phyloP scores from a whole-genome alignment of 1,284 basidiomycete genomes.

The Pseudomicrostroma phylloplanum region DNA sequence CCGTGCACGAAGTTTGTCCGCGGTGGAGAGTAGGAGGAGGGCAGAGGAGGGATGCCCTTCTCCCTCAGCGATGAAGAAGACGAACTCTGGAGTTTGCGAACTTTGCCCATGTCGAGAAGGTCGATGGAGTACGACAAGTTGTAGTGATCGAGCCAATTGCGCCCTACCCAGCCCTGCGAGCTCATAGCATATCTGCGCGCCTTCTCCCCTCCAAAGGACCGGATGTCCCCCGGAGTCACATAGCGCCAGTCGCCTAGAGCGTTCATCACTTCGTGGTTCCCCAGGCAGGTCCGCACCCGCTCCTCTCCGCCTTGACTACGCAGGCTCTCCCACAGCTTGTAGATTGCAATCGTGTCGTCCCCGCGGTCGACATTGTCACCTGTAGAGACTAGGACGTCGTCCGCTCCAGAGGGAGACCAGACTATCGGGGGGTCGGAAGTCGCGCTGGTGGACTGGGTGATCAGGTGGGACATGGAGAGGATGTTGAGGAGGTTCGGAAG shows the following conservation, averaged over 20 bases:
- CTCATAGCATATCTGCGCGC: constrained; percentile 33
- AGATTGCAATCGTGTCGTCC: constrained; percentile 45
- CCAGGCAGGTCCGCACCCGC: constrained; percentile 33
- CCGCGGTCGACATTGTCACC: constrained; percentile 49
- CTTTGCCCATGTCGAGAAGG: constrained; percentile 17
- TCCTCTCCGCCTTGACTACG: constrained; percentile 22
- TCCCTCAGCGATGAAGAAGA: not conserved
- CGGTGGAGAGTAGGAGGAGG: constrained; percentile 12
- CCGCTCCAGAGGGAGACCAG: no score
- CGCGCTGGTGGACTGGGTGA: no score
- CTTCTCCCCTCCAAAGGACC: constrained; percentile 38
- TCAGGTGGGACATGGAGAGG: no score
- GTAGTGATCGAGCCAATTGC: constrained; percentile 36
- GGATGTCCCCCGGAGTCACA: constrained; percentile 51
- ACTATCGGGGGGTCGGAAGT: no score
- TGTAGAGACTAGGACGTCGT: constrained; percentile 35
- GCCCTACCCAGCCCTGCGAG: constrained; percentile 52
- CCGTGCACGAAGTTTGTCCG: constrained; percentile 41
- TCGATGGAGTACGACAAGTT: constrained; percentile 30
- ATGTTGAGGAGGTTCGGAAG: no score
- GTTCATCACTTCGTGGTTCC: constrained; percentile 44
- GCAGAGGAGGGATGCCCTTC: not conserved
- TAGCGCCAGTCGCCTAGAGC: constrained; percentile 53
- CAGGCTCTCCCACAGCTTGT: constrained; percentile 33
- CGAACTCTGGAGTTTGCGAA: not conserved